Evolutionary conservation across 2,329 filamentous ascomycete genomes (phyloP), one percentile per base, ranked within the genome.

Genomic region (Ilyonectria sp.): DNA sequence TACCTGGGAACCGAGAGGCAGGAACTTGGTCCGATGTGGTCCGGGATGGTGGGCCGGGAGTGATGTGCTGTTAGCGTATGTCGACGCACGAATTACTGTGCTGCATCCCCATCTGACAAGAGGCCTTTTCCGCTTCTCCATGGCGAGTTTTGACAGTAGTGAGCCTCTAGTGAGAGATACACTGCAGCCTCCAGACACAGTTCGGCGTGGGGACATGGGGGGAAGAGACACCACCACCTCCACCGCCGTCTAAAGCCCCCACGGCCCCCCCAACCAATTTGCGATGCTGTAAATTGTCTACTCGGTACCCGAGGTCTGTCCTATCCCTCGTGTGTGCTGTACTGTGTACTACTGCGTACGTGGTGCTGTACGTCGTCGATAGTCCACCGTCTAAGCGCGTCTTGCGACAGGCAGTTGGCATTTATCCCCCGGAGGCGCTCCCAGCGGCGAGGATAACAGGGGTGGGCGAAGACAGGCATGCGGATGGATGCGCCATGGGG

Each of bases 301-400:
- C 17, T 6, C 40, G n/a, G 40, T n/a, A 43, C 40, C 15, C 40
- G 40, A 43, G 40, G 15, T 6, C 40, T 43, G 17, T 23, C 44
- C 23, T 46, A 46, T 46, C 44, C 44, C 21, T 46, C 11, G 17
- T 40, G 37, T 6, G 26, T 17, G 37, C 31, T 43, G 40, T 43
- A 17, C 40, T 17, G 19, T 17, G 40, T 43, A 43, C 15, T 43
- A 17, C 40, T 9, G 2, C 8, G 31, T 33, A 33, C 40, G 15
- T 43, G 17, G 6, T 17, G 40, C n/a, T n/a, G 40, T n/a, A 43
- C 40, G n/a, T 43, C 8, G 15, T 43, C 40, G 40, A 43, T n/a
- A 8, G 15, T 43, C 15, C n/a, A 43, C 8, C 40, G 26, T n/a
- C 49, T 66, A 66, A 66, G 63, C 63, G 63, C 63, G 63, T 56